Evolutionary conservation across 2,329 filamentous ascomycete genomes (phyloP), one percentile per base, ranked within the genome.

Genomic region (Trichoderma breve): DNA sequence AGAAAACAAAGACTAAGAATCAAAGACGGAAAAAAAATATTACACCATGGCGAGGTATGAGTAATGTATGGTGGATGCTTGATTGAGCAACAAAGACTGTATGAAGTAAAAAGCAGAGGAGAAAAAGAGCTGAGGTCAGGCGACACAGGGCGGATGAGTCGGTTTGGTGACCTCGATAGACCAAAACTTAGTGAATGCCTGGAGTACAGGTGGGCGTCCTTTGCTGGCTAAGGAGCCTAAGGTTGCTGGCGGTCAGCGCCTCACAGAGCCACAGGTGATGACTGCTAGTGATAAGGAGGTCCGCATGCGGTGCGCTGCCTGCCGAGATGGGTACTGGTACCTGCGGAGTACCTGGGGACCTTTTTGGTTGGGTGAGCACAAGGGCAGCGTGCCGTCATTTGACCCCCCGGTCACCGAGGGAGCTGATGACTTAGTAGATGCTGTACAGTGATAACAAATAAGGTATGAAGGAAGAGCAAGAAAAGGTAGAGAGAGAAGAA

Each of bases 111-210:
- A 51, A 8, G 39, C 26, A 53, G 51, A 63, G 57, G 36, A 58
- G 51, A 47, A 61, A 62, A 61, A 62, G 36, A 55, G 58, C 36
- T 71, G 60, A 71, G 69, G 69, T 71, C 69, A 71, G 69, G 69
- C 69, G 69, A 71, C 69, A 60, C 69, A 58, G 68, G 72, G 66
- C 72, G 73, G 70, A 67, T 74, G 73, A 70, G 72, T 66, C 72
- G 68, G 68, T 67, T 71, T 67, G 69, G 72, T 73, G 69, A 71
- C 72, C 65, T 65, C 57, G 57, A 67, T 60, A 53, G 71, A 53
- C 64, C 66, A 70, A 72, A 73, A 68, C 30, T 70, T 70, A 73
- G 69, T 73, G 72, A 73, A 63, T 71, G 72, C 21, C 69, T 43
- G 53, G 65, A 58, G 65, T 39, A 36, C 53, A 47, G 61, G 61